phyloP scores from a whole-genome alignment of 1,284 basidiomycete species.

The Cryptococcus hybrid region DNA sequence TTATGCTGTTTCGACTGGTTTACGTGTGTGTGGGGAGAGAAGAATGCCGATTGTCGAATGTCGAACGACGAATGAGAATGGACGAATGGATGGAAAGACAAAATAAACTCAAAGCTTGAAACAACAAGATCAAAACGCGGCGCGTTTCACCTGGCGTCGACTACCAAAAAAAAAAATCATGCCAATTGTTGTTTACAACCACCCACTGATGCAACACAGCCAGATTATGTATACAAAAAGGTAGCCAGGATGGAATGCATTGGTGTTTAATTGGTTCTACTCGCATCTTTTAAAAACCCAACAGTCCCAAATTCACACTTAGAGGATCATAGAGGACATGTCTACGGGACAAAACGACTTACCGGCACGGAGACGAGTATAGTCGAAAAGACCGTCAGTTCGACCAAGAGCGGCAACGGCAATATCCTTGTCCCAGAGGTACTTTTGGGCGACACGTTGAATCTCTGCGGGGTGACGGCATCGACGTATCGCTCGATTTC shows the following conservation, averaged over 20 bases:
- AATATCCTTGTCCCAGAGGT: conserved; percentile 74
- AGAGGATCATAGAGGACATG: conserved; percentile 48
- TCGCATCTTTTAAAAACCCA: not conserved
- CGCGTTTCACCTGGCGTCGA: too few relatives aligned
- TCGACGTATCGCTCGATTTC: conserved; percentile 94
- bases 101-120: not conserved
- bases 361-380: conserved; percentile 56
- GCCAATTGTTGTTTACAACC: too few relatives aligned
- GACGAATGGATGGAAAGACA: not conserved
- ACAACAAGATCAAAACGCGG: too few relatives aligned
- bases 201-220: too few relatives aligned
- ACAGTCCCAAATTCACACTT: conserved; percentile 9
- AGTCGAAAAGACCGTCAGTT: conserved; percentile 73
- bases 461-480: conserved; percentile 63
- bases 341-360: too few relatives aligned
- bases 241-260: too few relatives aligned
- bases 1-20: too few relatives aligned
- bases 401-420: conserved; percentile 60
- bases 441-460: not conserved
- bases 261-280: too few relatives aligned
- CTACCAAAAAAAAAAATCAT: too few relatives aligned
- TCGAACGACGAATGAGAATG: not conserved
- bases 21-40: too few relatives aligned
- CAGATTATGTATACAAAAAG: too few relatives aligned
- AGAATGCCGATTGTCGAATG: not conserved